These are phyloP conservation scores for Verbascum thapsus DNA, from an alignment of 257 asterid genomes.

Conservation along the genomic window DNA sequence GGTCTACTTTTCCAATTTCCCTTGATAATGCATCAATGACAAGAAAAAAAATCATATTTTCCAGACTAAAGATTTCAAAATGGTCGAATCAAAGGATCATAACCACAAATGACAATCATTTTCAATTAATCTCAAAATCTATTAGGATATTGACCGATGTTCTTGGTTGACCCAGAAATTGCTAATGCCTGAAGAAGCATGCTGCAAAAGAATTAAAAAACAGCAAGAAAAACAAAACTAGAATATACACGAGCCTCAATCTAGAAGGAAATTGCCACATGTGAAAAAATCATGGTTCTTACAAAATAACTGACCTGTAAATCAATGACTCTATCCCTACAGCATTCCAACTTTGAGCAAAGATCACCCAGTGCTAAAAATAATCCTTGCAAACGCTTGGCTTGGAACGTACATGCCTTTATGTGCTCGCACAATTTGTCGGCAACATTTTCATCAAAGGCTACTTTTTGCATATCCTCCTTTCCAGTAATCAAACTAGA, in stretches of 20 bases:
- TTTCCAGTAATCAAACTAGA: constrained; percentile 69
- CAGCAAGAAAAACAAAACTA: constrained; percentile 12
- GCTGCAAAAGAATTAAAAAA: constrained; percentile 3
- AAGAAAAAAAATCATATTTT: neutral
- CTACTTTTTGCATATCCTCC: constrained; percentile 82
- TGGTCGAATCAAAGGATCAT: neutral
- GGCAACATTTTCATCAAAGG: constrained; percentile 65
- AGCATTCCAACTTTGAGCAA: constrained; percentile 82
- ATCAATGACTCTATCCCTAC: constrained; percentile 70
- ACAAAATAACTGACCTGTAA: constrained; percentile 60
- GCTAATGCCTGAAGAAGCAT: constrained; percentile 20
- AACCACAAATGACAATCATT: neutral
- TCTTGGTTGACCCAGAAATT: constrained; percentile 1
- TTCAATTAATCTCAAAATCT: constrained; percentile 1
- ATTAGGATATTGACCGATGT: neutral
- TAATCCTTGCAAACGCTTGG: constrained; percentile 75
- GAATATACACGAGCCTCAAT: constrained; percentile 11
- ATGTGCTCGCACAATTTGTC: constrained; percentile 68
- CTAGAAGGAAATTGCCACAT: constrained; percentile 27
- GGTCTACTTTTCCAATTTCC: constrained; percentile 17
- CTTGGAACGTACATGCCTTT: constrained; percentile 48
- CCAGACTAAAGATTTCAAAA: neutral
- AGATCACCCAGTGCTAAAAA: constrained; percentile 73
- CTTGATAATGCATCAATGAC: too few species aligned
- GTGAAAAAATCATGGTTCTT: constrained; percentile 16